Base-by-base conservation (phyloP, 345 rosid species). In the Linum tenue region DNA sequence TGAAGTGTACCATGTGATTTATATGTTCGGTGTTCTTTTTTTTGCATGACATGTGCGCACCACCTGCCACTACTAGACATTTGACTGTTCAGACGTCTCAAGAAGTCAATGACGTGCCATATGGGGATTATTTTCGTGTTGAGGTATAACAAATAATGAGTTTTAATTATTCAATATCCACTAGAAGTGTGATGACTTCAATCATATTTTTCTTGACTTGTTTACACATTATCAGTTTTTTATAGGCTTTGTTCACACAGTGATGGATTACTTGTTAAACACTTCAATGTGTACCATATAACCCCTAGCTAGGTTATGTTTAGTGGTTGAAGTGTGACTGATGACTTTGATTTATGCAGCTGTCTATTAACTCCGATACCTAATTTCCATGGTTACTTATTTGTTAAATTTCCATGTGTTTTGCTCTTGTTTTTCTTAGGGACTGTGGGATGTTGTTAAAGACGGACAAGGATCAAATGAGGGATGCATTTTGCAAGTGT, bases 11-110 rank as follows among this genome's bases (percentile, higher is more conserved):
- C 50, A 56, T 37, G 51, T 66, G 35, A 41, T 31, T 39, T 10
- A 59, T 66, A 55, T 61, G 14, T 55, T 63, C 61, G 53, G 63
- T 37, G 10, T 39, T 22, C 31, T 22, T 22, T 22, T 22, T 63
- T 42, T 63, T 55, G 62, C 22, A 39, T 62, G 40, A 68, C 76
- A 48, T 62, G 57, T 35, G 70, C 64, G 31, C 31, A 22, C 31
- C 31, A 64, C 64, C 59, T 63, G n/a, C 40, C 66, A 75, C 60
- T 75, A 55, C 65, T 80, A 90, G 99, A 72, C 88, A 85, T 77
- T 72, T 90, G 80, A 86, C 90, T 63, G 66, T 94, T 64, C 88
- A 90, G 82, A 84, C 88, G 70, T 85, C 97, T 59, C 95, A 94
- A 78, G 92, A 83, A 76, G 76, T 94, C 76, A 85, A 36, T 56